These are phyloP conservation scores for Mycena indigotica DNA, from an alignment of 768 basidiomycete species.

Conservation along the genomic window DNA sequence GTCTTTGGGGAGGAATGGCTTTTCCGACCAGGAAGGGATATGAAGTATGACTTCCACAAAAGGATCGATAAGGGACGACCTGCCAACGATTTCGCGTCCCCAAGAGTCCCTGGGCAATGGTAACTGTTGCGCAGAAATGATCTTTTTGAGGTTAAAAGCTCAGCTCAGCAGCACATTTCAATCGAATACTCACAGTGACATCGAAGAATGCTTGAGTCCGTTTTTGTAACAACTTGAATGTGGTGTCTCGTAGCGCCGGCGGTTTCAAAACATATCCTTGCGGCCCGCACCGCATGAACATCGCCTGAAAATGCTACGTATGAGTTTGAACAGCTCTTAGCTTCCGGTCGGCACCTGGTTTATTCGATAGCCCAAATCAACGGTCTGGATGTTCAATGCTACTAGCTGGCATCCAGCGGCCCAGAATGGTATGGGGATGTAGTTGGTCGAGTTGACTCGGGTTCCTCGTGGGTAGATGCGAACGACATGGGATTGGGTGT, in stretches of 20 bases:
- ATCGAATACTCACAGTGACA: slow-evolving; percentile 57
- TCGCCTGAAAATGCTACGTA: slow-evolving; percentile 47
- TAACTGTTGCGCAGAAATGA: slow-evolving; percentile 89
- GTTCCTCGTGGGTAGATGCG: slow-evolving; percentile 88
- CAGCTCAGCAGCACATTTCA: not conserved
- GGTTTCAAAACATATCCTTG: slow-evolving; percentile 94
- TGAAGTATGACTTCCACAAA: slow-evolving; percentile 54
- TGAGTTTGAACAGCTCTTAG: not conserved
- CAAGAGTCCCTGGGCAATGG: slow-evolving; percentile 73
- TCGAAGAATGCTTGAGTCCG: slow-evolving; percentile 65
- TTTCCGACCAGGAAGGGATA: slow-evolving; percentile 35
- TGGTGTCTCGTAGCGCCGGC: slow-evolving; percentile 60
- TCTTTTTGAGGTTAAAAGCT: slow-evolving; percentile 10
- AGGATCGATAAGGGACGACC: slow-evolving; percentile 63
- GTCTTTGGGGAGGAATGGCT: slow-evolving; percentile 24
- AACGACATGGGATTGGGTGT: slow-evolving; percentile 83
- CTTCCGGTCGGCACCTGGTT: slow-evolving; percentile 52
- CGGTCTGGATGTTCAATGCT: slow-evolving; percentile 95
- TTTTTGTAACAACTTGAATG: slow-evolving; percentile 62
- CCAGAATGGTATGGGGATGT: slow-evolving; percentile 91
- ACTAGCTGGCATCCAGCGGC: slow-evolving; percentile 87
- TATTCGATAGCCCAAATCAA: slow-evolving; percentile 89
- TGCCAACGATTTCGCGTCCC: slow-evolving; percentile 66
- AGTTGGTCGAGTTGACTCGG: slow-evolving; percentile 84
- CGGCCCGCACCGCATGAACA: slow-evolving; percentile 93